Evolutionary conservation across 768 basidiomycete genomes (phyloP).

Genomic region (Tulasnella sp.): DNA sequence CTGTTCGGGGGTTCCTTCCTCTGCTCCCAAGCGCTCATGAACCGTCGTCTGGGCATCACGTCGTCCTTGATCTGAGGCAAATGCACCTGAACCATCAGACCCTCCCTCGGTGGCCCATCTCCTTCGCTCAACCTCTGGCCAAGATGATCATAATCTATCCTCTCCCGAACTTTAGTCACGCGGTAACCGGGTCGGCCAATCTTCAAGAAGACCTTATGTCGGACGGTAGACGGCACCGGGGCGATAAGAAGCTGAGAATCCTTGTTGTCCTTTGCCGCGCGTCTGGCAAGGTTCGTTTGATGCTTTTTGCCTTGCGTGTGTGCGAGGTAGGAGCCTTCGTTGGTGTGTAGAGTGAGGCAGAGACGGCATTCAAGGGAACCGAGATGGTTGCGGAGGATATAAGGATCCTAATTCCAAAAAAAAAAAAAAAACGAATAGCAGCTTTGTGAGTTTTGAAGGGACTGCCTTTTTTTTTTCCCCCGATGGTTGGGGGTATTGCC

Average conservation of each 20-base stretch:
- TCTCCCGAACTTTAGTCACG: slow-evolving; percentile 93
- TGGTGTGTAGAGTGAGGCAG: slow-evolving; percentile 96
- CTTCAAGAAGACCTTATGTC: slow-evolving; percentile 91
- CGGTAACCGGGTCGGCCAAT: slow-evolving; percentile 93
- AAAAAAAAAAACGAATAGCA: too few species aligned
- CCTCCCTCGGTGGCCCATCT: slow-evolving; percentile 74
- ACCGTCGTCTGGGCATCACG: slow-evolving; percentile 73
- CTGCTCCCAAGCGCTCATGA: slow-evolving; percentile 98
- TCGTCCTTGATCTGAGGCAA: slow-evolving; percentile 86
- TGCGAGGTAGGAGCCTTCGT: slow-evolving; percentile 96
- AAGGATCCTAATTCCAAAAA: slow-evolving; percentile 59
- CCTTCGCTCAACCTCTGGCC: slow-evolving; percentile 16
- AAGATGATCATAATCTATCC: slow-evolving; percentile 24
- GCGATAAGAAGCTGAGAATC: slow-evolving; percentile 86
- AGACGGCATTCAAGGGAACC: slow-evolving; percentile 97
- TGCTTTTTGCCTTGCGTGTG: slow-evolving; percentile 99
- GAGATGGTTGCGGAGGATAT: slow-evolving; percentile 96
- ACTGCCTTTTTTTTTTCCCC: too few species aligned
- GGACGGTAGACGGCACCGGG: slow-evolving; percentile 64
- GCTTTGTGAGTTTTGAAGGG: too few species aligned
- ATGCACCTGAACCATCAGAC: slow-evolving; percentile 95
- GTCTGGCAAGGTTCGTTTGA: slow-evolving; percentile 93
- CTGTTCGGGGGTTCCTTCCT: slow-evolving; percentile 90
- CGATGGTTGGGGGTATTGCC: neutral
- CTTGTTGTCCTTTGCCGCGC: slow-evolving; percentile 95